Evolutionary conservation across 148 eudicot genomes (phyloP), one percentile per base, ranked within the genome.

Genomic region (Chenopodium album): DNA sequence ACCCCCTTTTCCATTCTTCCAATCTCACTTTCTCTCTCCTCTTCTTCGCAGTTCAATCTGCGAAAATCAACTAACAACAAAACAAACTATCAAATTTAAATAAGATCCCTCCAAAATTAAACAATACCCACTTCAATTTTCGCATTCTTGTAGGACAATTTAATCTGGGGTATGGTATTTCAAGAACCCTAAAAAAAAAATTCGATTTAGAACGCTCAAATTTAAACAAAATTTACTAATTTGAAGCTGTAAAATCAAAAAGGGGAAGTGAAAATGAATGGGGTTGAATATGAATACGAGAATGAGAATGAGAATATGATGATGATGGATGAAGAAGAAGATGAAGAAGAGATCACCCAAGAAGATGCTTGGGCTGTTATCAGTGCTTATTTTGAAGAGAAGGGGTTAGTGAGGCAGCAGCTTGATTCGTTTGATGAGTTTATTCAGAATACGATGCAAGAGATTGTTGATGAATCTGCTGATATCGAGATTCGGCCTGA

Each of bases 301-400:
- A 72, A 77, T 37, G 84, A 56, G 9, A 68, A 78, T 8, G 75
- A 77, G 4, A 73, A 23, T 13, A 52, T 64, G 76, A 60, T 77
- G 71, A 41, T 77, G 71, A 63, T 20, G 5, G 72, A 77, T 14
- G 75, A 77, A 1, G 79, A 79, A 10, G 90, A 89, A 2, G 90
- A 85, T 4, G 94, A 90, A 1, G 97, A 94, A 26, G 99, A 96
- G 73, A 96, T 96, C 8, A 96, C 98, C 0, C 99, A 96, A 71
- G 99, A 96, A 50, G 99, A 96, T 69, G 98, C 98, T 2, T 96
- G 99, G 99, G 90, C 99, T 0, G 99, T 96, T 0, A 96, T 96
- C 20, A 96, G 99, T 48, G 92, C 99, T 0, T 96, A 91, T 70
- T 96, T 96, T 31, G 99, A 94, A 56, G 98, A 96, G 76, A 96